A percentile compares a stretch with the other conserved stretches of the same genome.
phyloP scores from a whole-genome alignment of 805 yeast species.

The Huiozyma naganishii region DNA sequence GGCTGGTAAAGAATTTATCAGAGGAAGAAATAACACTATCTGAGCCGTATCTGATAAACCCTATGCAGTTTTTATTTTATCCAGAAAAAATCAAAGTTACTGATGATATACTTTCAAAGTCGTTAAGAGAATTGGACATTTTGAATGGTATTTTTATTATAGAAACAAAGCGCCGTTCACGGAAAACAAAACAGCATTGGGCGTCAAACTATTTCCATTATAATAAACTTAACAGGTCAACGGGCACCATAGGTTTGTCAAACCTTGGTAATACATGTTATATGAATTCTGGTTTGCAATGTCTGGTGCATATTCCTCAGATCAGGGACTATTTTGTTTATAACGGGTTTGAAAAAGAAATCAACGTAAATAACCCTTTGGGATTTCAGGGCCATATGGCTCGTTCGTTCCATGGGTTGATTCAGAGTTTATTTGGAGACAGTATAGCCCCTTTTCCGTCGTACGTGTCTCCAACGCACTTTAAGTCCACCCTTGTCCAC shows the following conservation, averaged over 20 bases:
- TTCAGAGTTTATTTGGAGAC: constrained; percentile 46
- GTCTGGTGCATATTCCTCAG: constrained; percentile 79
- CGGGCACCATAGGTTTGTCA: constrained; percentile 49
- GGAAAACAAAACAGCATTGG: constrained; percentile 26
- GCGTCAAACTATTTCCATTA: constrained; percentile 27
- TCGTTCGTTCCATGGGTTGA: constrained; percentile 53
- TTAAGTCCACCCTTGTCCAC: constrained; percentile 69
- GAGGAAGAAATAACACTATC: constrained; percentile 1
- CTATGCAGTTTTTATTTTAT: constrained; percentile 22
- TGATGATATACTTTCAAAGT: constrained; percentile 8
- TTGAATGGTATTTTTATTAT: constrained; percentile 24
- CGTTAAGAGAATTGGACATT: constrained; percentile 16
- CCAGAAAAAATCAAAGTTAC: constrained; percentile 16
- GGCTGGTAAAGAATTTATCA: constrained; percentile 16
- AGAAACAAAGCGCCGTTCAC: constrained; percentile 21
- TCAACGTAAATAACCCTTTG: constrained; percentile 70
- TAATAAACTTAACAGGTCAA: constrained; percentile 24
- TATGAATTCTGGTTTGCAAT: constrained; percentile 91
- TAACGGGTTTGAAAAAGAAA: constrained; percentile 48
- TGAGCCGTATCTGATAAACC: constrained; percentile 9
- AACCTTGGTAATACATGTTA: constrained; percentile 88
- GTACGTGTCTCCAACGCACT: constrained; percentile 55
- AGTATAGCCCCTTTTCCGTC: constrained; percentile 12
- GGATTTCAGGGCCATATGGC: constrained; percentile 84
- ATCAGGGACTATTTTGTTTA: constrained; percentile 62